phyloP scores from a whole-genome alignment of 148 eudicot genomes.

The Arctostaphylos glauca region DNA sequence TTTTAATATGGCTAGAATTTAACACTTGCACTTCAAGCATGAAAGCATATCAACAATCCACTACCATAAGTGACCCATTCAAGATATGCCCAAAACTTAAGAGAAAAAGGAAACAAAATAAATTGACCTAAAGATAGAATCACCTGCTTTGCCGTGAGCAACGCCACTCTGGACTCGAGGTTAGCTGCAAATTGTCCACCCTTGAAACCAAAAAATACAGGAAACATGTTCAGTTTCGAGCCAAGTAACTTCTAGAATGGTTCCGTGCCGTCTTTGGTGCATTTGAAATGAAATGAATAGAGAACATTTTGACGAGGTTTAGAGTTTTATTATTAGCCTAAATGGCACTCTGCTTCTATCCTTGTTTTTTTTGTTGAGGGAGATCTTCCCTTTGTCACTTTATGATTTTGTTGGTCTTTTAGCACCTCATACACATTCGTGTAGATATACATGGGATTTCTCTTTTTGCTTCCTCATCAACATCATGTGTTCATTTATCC shows the following conservation, averaged over 20 bases:
- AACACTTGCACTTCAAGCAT: background rate
- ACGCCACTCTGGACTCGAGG: conserved; percentile 45
- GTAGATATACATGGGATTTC: background rate
- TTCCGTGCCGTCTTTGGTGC: background rate
- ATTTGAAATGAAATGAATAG: background rate
- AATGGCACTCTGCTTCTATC: background rate
- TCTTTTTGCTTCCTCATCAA: background rate
- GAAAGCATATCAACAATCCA: background rate
- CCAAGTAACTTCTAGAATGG: background rate
- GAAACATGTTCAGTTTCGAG: background rate
- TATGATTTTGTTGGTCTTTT: background rate
- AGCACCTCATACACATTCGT: background rate
- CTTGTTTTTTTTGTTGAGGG: background rate
- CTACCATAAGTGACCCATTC: background rate
- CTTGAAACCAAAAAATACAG: conserved; percentile 25
- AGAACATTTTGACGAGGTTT: background rate
- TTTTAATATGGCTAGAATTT: background rate
- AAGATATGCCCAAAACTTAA: background rate
- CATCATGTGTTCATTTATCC: background rate
- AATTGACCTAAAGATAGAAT: background rate
- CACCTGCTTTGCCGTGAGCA: conserved; percentile 59
- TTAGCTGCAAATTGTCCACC: conserved; percentile 63
- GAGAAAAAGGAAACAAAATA: background rate
- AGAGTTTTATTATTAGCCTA: background rate
- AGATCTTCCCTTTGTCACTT: background rate